Percentiles rank a stretch among this genome's conserved stretches.
phyloP scores from a whole-genome alignment of 2,329 filamentous ascomycete species.

The Pestalotiopsis sp. region DNA sequence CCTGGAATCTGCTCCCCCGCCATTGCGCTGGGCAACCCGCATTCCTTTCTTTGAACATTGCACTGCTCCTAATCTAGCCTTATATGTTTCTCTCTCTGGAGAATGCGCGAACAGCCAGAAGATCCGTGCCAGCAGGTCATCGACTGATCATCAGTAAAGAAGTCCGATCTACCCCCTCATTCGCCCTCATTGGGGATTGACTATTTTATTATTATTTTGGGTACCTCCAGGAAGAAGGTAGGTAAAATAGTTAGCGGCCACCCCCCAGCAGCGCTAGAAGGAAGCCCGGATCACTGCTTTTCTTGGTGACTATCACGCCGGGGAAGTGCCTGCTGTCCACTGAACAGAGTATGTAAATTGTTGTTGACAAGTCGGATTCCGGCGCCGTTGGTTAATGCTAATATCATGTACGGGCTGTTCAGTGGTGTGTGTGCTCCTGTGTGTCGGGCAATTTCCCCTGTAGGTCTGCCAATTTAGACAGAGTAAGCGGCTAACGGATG shows the following conservation, averaged over 20 bases:
- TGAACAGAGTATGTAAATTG: not conserved
- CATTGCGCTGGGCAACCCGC: not conserved
- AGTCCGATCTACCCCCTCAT: not conserved
- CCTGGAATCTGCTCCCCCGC: not conserved
- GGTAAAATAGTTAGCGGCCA: not conserved
- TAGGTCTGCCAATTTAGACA: not conserved
- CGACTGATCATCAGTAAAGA: not conserved
- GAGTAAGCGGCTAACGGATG: not conserved
- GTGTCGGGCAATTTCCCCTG: not conserved
- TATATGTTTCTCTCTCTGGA: not conserved
- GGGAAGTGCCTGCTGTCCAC: not conserved
- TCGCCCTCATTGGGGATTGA: not conserved
- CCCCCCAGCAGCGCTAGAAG: not conserved
- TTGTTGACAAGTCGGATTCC: not conserved
- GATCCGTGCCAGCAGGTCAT: not conserved
- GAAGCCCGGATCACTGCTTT: not conserved
- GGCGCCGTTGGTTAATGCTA: not conserved
- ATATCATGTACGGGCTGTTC: no score
- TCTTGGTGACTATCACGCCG: not conserved
- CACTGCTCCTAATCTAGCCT: not conserved
- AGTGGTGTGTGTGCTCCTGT: no score
- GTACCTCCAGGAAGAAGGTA: not conserved
- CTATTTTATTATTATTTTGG: not conserved
- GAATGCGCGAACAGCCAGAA: not conserved
- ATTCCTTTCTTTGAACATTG: not conserved